Conservation (phyloP, 2,329 filamentous ascomycete species). For the Pyricularia grisea region DNA sequence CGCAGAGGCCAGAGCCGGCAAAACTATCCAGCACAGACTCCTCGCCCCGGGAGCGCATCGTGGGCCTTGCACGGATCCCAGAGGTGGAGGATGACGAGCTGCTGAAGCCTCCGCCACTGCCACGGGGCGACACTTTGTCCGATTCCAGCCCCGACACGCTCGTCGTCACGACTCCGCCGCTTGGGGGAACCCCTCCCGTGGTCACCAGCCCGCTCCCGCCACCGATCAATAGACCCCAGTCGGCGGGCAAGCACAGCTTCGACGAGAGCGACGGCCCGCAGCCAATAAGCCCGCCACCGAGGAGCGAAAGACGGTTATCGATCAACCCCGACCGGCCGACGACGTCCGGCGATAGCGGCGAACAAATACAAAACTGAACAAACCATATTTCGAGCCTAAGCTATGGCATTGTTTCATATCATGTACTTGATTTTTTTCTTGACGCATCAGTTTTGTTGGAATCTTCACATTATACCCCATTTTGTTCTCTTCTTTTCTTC, state of each 20-base stretch:
- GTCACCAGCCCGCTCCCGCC: background rate
- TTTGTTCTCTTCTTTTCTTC: background rate
- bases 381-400: background rate
- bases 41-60: background rate
- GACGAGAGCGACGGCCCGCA: background rate
- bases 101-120: slow-evolving; percentile 1
- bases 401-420: background rate
- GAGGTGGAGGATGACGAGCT: background rate
- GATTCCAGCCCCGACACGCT: slow-evolving; percentile 16
- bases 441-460: background rate
- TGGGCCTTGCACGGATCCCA: background rate
- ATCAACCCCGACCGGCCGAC: background rate
- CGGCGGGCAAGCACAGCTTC: background rate
- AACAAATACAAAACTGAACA: background rate
- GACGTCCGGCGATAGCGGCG: background rate
- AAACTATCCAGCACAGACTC: background rate
- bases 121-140: slow-evolving; percentile 1
- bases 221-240: background rate
- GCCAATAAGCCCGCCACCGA: background rate
- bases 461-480: background rate
- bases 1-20: background rate
- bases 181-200: slow-evolving; percentile 8
- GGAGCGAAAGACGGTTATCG: background rate
- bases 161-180: slow-evolving; percentile 13
- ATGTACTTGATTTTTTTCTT: background rate